phyloP scores from a whole-genome alignment of 805 yeast genomes.

The Starmerella apicola region DNA sequence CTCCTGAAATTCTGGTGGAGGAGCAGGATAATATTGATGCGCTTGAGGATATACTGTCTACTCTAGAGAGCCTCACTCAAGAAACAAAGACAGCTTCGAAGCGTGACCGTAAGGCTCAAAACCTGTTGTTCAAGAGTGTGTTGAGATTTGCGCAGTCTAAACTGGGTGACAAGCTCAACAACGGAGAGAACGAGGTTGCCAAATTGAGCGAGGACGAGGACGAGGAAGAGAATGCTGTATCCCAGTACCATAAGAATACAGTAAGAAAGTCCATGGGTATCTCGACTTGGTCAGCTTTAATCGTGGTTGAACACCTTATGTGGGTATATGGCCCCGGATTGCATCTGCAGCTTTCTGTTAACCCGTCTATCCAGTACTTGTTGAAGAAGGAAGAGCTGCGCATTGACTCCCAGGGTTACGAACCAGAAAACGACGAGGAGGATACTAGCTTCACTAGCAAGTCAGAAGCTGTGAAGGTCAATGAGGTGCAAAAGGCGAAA shows the following conservation, averaged over 20 bases:
- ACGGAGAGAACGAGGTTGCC: constrained; percentile 10
- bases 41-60: constrained; percentile 31
- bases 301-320: constrained; percentile 26
- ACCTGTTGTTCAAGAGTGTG: constrained; percentile 45
- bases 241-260: constrained; percentile 16
- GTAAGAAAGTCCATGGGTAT: constrained; percentile 20
- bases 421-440: constrained; percentile 1
- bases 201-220: constrained; percentile 3
- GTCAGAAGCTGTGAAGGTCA: background rate
- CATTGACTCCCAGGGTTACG: constrained; percentile 8
- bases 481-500: constrained; percentile 7
- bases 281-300: constrained; percentile 27
- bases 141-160: constrained; percentile 37
- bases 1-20: constrained; percentile 22
- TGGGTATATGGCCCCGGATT: constrained; percentile 30
- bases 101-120: constrained; percentile 47
- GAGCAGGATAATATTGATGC: constrained; percentile 19
- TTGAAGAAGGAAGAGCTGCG: constrained; percentile 16
- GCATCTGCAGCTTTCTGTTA: constrained; percentile 28
- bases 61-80: constrained; percentile 32
- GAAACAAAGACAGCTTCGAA: constrained; percentile 49
- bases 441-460: background rate
- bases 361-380: constrained; percentile 22
- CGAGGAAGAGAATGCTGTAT: constrained; percentile 12
- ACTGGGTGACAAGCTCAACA: constrained; percentile 22